These are phyloP conservation scores for Dioscorea cayenensis DNA, from an alignment of 116 monocot genomes.

Conservation along the genomic window DNA sequence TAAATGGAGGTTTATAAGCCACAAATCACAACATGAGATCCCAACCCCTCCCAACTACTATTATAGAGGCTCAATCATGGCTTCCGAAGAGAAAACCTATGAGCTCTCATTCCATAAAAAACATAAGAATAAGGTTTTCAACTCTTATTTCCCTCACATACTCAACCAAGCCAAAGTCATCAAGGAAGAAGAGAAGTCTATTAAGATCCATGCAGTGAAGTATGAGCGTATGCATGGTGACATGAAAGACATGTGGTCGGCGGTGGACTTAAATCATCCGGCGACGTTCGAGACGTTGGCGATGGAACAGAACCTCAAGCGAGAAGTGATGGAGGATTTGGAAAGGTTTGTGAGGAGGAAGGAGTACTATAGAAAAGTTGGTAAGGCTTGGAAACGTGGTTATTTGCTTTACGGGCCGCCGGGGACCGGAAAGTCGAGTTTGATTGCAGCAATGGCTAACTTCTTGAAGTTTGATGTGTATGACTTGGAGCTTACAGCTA, in stretches of 20 bases:
- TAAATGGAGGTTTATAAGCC: constrained; percentile 23
- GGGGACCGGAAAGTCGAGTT: constrained; percentile 65
- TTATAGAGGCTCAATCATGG: neutral
- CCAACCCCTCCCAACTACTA: neutral
- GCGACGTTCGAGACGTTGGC: constrained; percentile 52
- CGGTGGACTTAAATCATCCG: constrained; percentile 44
- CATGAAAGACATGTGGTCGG: constrained; percentile 11
- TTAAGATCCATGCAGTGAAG: constrained; percentile 20
- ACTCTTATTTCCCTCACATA: constrained; percentile 23
- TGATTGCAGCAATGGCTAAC: constrained; percentile 58
- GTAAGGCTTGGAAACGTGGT: constrained; percentile 65
- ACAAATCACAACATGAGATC: neutral
- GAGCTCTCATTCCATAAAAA: constrained; percentile 27
- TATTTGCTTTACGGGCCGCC: constrained; percentile 56
- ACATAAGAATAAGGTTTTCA: constrained; percentile 25
- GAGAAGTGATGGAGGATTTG: constrained; percentile 31
- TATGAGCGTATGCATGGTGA: constrained; percentile 4
- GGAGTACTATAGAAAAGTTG: constrained; percentile 40
- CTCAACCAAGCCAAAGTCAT: constrained; percentile 7
- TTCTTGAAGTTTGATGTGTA: constrained; percentile 55
- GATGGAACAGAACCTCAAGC: constrained; percentile 37
- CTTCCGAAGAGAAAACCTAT: constrained; percentile 9
- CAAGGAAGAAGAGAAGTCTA: constrained; percentile 12
- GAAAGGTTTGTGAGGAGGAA: constrained; percentile 41
- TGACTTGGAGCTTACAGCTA: constrained; percentile 41